Evolutionary conservation across 1,284 basidiomycete species (phyloP).

Genomic region (Golubevia sp.): DNA sequence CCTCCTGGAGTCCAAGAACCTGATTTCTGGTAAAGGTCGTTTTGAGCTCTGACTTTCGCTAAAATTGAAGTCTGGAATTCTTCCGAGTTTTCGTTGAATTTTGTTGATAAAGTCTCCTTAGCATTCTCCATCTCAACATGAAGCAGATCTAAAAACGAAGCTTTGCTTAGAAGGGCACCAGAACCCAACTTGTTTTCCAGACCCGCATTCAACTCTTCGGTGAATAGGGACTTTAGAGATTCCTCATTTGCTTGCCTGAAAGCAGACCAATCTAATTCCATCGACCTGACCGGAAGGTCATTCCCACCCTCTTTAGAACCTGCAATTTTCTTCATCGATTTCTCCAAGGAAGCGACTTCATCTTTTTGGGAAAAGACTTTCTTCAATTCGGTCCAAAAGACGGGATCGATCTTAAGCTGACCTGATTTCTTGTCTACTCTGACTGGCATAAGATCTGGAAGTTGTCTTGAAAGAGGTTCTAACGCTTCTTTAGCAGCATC

Average conservation of each 20-base stretch:
- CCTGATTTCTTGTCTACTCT: constrained; percentile 53
- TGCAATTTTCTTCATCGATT: background rate
- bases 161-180: constrained; percentile 44
- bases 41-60: constrained; percentile 26
- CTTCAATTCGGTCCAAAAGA: constrained; percentile 64
- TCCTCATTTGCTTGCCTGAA: background rate
- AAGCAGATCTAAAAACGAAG: constrained; percentile 50
- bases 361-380: constrained; percentile 62
- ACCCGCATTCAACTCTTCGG: constrained; percentile 52
- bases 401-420: constrained; percentile 63
- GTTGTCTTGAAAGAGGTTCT: no score
- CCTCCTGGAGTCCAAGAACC: constrained; percentile 14
- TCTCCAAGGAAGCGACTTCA: constrained; percentile 20
- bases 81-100: constrained; percentile 46
- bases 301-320: background rate
- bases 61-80: constrained; percentile 29
- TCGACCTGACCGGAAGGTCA: no score
- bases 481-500: no score
- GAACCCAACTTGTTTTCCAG: constrained; percentile 30
- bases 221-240: constrained; percentile 7
- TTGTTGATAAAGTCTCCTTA: constrained; percentile 43
- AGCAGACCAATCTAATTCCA: no score
- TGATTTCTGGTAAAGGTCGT: constrained; percentile 42
- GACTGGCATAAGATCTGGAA: constrained; percentile 64
- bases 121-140: constrained; percentile 48